Conservation (phyloP, 1,284 basidiomycete species). For the Ustilago tritici region DNA sequence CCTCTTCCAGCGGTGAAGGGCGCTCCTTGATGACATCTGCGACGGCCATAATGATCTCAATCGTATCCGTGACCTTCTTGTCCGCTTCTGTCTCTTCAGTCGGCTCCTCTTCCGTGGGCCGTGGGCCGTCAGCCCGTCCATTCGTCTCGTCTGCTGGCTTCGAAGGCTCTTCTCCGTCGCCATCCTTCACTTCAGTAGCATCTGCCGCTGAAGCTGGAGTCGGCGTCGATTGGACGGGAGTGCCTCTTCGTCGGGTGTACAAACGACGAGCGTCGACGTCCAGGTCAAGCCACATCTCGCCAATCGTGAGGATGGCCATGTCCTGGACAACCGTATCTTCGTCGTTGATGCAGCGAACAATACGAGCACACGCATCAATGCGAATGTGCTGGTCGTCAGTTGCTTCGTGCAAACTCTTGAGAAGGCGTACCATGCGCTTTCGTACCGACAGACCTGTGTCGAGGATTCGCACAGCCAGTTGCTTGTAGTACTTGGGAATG, state of each 20-base stretch:
- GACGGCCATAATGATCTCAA: constrained; percentile 83
- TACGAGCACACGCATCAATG: constrained; percentile 83
- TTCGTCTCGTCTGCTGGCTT: background rate
- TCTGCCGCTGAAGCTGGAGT: constrained; percentile 7
- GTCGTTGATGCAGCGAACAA: constrained; percentile 87
- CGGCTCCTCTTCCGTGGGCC: constrained; percentile 9
- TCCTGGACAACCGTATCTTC: constrained; percentile 91
- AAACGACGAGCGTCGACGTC: constrained; percentile 40
- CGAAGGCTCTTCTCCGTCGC: background rate
- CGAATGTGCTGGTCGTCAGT: constrained; percentile 76
- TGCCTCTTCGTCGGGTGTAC: constrained; percentile 23
- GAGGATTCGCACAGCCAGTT: constrained; percentile 87
- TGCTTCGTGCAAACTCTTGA: constrained; percentile 82
- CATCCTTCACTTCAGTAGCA: constrained; percentile 5
- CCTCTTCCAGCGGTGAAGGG: constrained; percentile 84
- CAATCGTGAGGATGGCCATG: constrained; percentile 85
- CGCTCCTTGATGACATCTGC: constrained; percentile 83
- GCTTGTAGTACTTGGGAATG: constrained; percentile 84
- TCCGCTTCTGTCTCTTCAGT: constrained; percentile 26
- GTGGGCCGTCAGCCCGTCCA: background rate
- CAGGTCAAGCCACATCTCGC: constrained; percentile 84
- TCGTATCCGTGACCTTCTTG: constrained; percentile 72
- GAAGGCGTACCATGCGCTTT: constrained; percentile 92
- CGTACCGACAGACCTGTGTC: constrained; percentile 92
- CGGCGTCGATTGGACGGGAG: constrained; percentile 15